Conservation (phyloP, 2,329 filamentous ascomycete species). For the Trichoderma sp. region DNA sequence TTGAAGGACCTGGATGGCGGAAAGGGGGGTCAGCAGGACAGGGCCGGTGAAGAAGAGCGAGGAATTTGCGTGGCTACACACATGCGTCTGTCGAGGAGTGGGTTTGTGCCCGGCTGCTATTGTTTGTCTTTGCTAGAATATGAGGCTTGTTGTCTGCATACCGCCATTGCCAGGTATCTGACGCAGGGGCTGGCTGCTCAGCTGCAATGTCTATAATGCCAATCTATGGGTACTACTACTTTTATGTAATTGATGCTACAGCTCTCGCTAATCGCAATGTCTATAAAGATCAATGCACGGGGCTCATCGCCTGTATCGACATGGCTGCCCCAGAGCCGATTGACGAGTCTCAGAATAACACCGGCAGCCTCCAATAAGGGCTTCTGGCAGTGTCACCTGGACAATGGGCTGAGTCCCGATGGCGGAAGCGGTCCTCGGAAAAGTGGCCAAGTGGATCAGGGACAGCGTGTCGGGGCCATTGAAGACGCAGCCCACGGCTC, state of each 20-base stretch:
- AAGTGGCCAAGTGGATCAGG: neutral
- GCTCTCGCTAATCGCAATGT: neutral
- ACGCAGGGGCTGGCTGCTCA: neutral
- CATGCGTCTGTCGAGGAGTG: neutral
- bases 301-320: neutral
- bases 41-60: neutral
- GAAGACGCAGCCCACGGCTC: neutral
- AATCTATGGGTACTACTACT: neutral
- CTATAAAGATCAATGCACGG: neutral
- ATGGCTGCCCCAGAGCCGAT: neutral
- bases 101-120: neutral
- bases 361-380: neutral
- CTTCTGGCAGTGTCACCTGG: constrained; percentile 3
- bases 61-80: neutral
- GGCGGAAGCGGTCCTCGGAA: neutral
- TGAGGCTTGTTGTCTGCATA: constrained; percentile 5
- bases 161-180: neutral
- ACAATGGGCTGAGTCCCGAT: neutral
- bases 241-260: neutral
- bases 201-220: neutral
- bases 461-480: neutral
- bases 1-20: neutral
- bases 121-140: neutral
- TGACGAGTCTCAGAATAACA: neutral
- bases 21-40: constrained; percentile 20